Evolutionary conservation across 192 early-diverging fungal genomes (phyloP), one percentile per base, ranked within the genome.

Genomic region (Spinellus fusiger): DNA sequence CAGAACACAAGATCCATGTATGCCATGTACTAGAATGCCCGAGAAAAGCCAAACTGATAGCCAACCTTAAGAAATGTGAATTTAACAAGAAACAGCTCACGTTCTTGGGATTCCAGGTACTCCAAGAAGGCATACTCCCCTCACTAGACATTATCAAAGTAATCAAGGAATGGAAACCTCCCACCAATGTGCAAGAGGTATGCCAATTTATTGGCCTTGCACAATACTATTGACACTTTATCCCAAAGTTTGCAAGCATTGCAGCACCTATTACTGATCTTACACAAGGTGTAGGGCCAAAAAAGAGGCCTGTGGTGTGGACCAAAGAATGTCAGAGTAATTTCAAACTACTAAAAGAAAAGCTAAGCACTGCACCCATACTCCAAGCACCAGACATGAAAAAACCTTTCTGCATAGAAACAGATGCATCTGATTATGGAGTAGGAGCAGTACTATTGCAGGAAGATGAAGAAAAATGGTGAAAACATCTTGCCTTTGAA

Each of bases 401-500:
- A 3, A 54, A 63, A 15, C 53, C 44, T 0, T 56, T 29, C 1
- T 13, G 3, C 0, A 25, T 56, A 8, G 61, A 56, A 23, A 51
- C 23, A 7, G 61, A 62, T n/a, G 51, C 35, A 0, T 54, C 50
- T 0, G 34, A 52, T n/a, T 18, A 26, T 3, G 49, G 51, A 2
- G n/a, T 48, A 0, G 49, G 60, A 5, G 37, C 51, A 1, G 37
- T 62, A 0, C 22, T 13, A 0, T n/a, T 47, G 2, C 40, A 57
- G 18, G 22, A 20, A 3, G 25, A 12, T 12, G 15, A 44, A 16
- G 37, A 47, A 29, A 15, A 13, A 9, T 37, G 5, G 62, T 51
- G 77, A 20, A 61, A 59, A 6, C 74, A 68, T 16, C 46, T 71
- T 0, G 65, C 60, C 16, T 75, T 61, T 53, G 64, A 70, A 49